Evolutionary conservation across 2,329 filamentous ascomycete genomes (phyloP).

Genomic region (Aspergillus sp.): DNA sequence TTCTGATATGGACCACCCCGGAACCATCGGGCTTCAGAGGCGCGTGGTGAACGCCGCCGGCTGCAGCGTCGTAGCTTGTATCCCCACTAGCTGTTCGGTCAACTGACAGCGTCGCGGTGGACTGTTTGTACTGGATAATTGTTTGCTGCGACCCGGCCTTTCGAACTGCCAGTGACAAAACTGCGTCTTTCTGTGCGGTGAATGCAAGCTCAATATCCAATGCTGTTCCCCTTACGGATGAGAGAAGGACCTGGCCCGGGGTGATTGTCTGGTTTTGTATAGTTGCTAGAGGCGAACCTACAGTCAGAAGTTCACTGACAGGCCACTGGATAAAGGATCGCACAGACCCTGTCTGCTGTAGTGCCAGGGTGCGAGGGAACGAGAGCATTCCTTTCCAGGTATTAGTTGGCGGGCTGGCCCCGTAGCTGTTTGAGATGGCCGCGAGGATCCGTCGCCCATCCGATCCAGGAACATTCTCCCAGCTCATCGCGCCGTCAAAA

Average conservation of each 20-base stretch:
- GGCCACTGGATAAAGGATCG: constrained; percentile 14
- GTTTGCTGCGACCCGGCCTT: constrained; percentile 3
- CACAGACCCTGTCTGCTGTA: constrained; percentile 5
- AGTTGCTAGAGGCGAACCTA: not conserved
- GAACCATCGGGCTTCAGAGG: not conserved
- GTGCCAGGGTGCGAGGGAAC: constrained; percentile 13
- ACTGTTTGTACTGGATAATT: not conserved
- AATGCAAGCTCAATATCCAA: constrained; percentile 9
- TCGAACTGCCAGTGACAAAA: constrained; percentile 1
- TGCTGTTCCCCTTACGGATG: not conserved
- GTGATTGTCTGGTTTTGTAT: constrained; percentile 5
- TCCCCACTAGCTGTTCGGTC: constrained; percentile 8
- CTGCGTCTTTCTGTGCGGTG: not conserved
- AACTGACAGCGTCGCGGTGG: not conserved
- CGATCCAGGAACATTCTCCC: constrained; percentile 8
- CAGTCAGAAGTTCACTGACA: constrained; percentile 1
- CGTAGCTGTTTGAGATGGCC: constrained; percentile 9
- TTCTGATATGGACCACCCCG: not conserved
- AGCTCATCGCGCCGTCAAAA: constrained; percentile 12
- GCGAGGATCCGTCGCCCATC: constrained; percentile 10
- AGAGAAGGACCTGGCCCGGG: constrained; percentile 2
- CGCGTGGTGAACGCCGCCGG: constrained; percentile 4
- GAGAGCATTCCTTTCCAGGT: constrained; percentile 16
- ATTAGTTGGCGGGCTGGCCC: constrained; percentile 5
- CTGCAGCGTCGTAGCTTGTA: constrained; percentile 3